Evolutionary conservation across 306 rosid species (phyloP).

Genomic region (Clitoria ternatea): DNA sequence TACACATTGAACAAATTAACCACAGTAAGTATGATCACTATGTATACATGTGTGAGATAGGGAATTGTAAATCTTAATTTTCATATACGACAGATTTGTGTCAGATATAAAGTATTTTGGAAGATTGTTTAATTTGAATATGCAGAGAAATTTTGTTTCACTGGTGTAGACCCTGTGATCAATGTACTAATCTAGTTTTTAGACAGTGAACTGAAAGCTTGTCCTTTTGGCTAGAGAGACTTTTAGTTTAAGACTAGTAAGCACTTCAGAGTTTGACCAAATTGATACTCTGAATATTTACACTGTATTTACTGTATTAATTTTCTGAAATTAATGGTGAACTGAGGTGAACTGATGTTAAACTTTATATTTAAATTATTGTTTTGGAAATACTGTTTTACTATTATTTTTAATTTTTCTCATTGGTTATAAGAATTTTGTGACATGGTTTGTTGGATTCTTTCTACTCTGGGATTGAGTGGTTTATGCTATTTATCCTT

Average conservation of each 20-base stretch:
- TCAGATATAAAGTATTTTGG: neutral
- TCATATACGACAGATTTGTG: neutral
- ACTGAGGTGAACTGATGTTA: neutral
- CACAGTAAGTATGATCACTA: conserved; percentile 43
- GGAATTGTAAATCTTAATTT: neutral
- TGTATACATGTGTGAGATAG: neutral
- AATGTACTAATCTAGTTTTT: neutral
- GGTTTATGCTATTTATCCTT: neutral
- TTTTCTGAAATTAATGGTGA: neutral
- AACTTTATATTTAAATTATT: neutral
- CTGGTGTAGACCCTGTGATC: neutral
- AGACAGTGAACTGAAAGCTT: neutral
- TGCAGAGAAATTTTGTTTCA: neutral
- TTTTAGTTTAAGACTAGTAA: neutral
- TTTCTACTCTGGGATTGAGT: neutral
- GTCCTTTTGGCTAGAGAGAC: neutral
- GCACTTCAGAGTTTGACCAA: conserved; percentile 11
- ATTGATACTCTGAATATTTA: neutral
- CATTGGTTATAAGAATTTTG: neutral
- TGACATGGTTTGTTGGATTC: neutral
- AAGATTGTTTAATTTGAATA: neutral
- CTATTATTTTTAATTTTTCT: neutral
- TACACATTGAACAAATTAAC: conserved; percentile 81
- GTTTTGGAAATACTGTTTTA: neutral
- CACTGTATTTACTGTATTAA: neutral